phyloP scores from a whole-genome alignment of 139 green algal species.

The Tetraselmis striata region DNA sequence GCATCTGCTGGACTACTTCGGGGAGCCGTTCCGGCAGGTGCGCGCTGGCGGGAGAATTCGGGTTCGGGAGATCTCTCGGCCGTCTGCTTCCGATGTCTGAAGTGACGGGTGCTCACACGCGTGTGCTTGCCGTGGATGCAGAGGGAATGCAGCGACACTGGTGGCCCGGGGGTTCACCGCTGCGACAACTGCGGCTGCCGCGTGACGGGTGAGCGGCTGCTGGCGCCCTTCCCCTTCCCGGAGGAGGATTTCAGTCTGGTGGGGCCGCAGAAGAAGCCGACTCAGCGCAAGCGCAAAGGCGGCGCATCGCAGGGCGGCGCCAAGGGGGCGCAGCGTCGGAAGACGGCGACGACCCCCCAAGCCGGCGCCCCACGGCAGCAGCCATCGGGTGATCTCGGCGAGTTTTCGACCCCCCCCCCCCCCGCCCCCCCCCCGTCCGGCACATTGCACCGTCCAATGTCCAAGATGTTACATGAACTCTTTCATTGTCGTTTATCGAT shows the following conservation, averaged over 20 bases:
- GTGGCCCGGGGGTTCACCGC: neutral
- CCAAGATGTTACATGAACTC: too few relatives aligned
- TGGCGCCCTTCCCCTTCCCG: neutral
- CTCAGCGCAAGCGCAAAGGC: neutral
- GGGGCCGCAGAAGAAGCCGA: neutral
- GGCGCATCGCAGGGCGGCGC: neutral
- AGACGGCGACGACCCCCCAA: neutral
- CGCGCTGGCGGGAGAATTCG: constrained; percentile 16
- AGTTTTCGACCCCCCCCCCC: too few relatives aligned
- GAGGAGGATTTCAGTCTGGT: neutral
- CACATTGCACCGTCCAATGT: too few relatives aligned
- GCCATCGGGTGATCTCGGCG: too few relatives aligned
- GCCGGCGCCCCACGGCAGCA: too few relatives aligned
- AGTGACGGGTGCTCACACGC: too few relatives aligned
- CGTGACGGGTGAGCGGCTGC: neutral
- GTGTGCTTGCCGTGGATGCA: too few relatives aligned
- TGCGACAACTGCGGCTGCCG: neutral
- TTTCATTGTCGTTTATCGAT: too few relatives aligned
- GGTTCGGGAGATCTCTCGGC: too few relatives aligned
- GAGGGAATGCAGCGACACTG: neutral
- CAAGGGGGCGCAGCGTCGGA: neutral
- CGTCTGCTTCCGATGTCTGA: too few relatives aligned
- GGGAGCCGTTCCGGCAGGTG: constrained; percentile 24
- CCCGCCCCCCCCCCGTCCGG: too few relatives aligned
- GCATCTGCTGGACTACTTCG: constrained; percentile 47